These are phyloP conservation scores for Fusarium sp. DNA, from an alignment of 2,329 filamentous ascomycete genomes.

Conservation along the genomic window DNA sequence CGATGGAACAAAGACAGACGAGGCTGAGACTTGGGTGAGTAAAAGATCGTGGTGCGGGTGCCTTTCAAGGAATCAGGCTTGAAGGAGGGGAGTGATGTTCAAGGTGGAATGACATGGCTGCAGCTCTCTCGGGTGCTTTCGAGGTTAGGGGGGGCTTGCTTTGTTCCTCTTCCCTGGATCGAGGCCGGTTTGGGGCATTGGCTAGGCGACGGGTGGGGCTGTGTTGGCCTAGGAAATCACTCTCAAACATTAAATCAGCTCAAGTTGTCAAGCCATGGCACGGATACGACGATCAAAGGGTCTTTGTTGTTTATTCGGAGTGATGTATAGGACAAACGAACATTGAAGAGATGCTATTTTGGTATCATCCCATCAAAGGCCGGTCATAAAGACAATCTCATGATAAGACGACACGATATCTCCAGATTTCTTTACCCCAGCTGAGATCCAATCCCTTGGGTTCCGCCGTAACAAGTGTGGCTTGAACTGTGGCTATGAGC, in stretches of 20 bases:
- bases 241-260: neutral
- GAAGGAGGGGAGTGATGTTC: constrained; percentile 40
- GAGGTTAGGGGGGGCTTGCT: constrained; percentile 36
- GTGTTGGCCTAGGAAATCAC: constrained; percentile 2
- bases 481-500: constrained; percentile 27
- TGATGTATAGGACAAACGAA: neutral
- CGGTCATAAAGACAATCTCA: neutral
- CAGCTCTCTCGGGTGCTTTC: constrained; percentile 18
- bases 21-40: constrained; percentile 26
- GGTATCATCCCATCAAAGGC: rapidly evolving
- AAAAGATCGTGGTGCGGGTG: constrained; percentile 1
- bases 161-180: constrained; percentile 32
- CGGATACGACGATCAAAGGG: neutral
- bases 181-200: constrained; percentile 41
- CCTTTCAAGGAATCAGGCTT: constrained; percentile 31
- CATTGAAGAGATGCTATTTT: neutral
- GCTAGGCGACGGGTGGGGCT: constrained; percentile 45
- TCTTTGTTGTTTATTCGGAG: neutral
- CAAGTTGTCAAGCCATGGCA: neutral
- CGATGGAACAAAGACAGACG: constrained; percentile 10
- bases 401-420: neutral
- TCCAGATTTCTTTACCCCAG: neutral
- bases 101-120: constrained; percentile 43
- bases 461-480: neutral
- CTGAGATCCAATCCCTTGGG: neutral